phyloP scores from a whole-genome alignment of 2,329 filamentous ascomycete genomes.

The Nigrospora osmanthi region DNA sequence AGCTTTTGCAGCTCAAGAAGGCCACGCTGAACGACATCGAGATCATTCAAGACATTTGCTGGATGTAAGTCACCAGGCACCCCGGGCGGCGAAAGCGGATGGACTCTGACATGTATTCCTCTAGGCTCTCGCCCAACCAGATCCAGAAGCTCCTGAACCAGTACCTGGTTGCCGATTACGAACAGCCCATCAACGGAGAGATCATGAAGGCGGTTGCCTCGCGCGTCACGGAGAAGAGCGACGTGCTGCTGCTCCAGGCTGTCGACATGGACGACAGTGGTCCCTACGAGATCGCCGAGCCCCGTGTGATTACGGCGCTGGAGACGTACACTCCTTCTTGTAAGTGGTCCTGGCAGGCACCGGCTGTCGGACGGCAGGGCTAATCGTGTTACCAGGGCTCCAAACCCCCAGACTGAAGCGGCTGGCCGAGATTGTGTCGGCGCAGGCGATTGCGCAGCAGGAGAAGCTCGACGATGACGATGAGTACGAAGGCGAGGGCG shows the following conservation, averaged over 20 bases:
- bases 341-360: conserved; percentile 39
- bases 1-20: conserved; percentile 97
- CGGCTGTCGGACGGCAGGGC: conserved; percentile 4
- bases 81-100: too few relatives aligned
- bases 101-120: background rate
- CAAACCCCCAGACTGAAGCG: conserved; percentile 94
- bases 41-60: conserved; percentile 99
- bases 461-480: conserved; percentile 59
- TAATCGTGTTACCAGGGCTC: conserved; percentile 57
- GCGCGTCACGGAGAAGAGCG: conserved; percentile 94
- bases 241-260: conserved; percentile 84
- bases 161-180: conserved; percentile 96
- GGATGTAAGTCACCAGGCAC: conserved; percentile 66
- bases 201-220: conserved; percentile 99
- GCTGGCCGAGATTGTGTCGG: conserved; percentile 94
- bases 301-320: conserved; percentile 86
- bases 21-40: conserved; percentile 98
- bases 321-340: conserved; percentile 98
- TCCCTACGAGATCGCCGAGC: conserved; percentile 96
- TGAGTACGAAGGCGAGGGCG: conserved; percentile 32
- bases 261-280: conserved; percentile 99
- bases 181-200: conserved; percentile 98
- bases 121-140: conserved; percentile 91
- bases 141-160: conserved; percentile 99
- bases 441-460: conserved; percentile 92